Base-by-base conservation (phyloP, 2,329 filamentous ascomycete species). In the Verticillium zaregamsianum region DNA sequence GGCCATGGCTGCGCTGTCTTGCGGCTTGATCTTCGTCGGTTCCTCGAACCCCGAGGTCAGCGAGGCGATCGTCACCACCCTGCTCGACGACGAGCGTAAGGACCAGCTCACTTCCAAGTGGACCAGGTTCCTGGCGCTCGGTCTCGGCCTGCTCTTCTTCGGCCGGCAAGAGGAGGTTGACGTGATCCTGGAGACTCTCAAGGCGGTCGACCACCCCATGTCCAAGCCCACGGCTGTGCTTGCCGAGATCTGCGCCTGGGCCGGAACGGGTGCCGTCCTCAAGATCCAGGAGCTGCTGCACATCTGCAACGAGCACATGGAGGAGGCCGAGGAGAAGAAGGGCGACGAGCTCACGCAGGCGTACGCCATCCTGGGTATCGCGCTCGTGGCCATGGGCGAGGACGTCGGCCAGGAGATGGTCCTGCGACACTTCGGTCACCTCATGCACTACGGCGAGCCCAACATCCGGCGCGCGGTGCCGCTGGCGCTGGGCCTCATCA, bases 371-470 rank as follows among this genome's bases (percentile, higher is more conserved):
- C 85, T 99, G 62, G 96, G 95, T 69, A 88, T 99, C 62, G 94
- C 92, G 14, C 81, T 99, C 60, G 95, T 99, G 62, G 90, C 94
- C 17, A 99, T 99, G 95, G 95, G 95, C 64, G 95, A 99, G 75
- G 96, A 99, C 63, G 89, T 99, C 61, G 96, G 96, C 5, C 95
- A 99, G 75, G 95, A 99, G 73, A 99, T 99, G 95, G 93, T 98
- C 12, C 84, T 99, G 49, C 90, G 95, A 62, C 95, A 97, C 72
- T 98, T 99, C 70, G 95, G 93, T 58, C 95, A 99, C 75, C 83
- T 99, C 64, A 99, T 99, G 95, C 95, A 99, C 79, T 99, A 99
- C 71, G 95, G 96, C 66, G 94, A 97, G 76, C 85, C 93, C 72
- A 98, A 99, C 74, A 99, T 99, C 70, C 90, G 95, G 65, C 95